phyloP scores from a whole-genome alignment of 352 stramenopile genomes.

The Phytophthora quininea region DNA sequence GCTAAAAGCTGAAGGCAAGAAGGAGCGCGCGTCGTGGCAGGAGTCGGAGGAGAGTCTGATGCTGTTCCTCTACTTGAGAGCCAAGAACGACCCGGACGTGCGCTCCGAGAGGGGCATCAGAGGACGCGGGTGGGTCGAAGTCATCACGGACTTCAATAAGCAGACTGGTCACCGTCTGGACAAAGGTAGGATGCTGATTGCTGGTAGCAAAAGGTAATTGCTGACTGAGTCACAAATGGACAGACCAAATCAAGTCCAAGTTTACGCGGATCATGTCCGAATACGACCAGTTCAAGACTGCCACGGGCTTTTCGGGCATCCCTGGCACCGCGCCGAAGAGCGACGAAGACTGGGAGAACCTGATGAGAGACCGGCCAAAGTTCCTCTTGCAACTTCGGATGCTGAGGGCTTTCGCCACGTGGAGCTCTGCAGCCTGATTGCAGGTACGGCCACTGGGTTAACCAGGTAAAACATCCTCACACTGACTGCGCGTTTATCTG shows the following conservation, averaged over 20 bases:
- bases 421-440: constrained; percentile 39
- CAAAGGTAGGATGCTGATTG: too few species aligned
- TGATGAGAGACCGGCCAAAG: constrained; percentile 33
- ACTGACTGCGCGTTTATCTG: neutral
- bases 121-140: constrained; percentile 28
- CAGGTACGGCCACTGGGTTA: constrained; percentile 18
- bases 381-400: constrained; percentile 27
- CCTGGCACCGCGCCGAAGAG: constrained; percentile 10
- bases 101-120: constrained; percentile 27
- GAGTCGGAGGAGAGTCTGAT: constrained; percentile 33
- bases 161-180: constrained; percentile 23
- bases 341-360: constrained; percentile 36
- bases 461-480: neutral
- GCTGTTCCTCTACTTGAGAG: constrained; percentile 39
- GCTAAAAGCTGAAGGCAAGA: neutral
- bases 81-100: constrained; percentile 25
- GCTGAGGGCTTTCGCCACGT: constrained; percentile 36
- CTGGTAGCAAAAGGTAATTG: too few species aligned
- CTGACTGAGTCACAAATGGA: too few species aligned
- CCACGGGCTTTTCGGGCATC: constrained; percentile 30
- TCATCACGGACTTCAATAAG: constrained; percentile 35
- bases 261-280: constrained; percentile 39
- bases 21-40: constrained; percentile 9
- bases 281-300: constrained; percentile 36
- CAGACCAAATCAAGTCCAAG: constrained; percentile 46